A percentile compares a stretch with the other conserved stretches of the same genome.
Conservation (phyloP, 2,329 filamentous ascomycete genomes). For the Akanthomyces muscarius region DNA sequence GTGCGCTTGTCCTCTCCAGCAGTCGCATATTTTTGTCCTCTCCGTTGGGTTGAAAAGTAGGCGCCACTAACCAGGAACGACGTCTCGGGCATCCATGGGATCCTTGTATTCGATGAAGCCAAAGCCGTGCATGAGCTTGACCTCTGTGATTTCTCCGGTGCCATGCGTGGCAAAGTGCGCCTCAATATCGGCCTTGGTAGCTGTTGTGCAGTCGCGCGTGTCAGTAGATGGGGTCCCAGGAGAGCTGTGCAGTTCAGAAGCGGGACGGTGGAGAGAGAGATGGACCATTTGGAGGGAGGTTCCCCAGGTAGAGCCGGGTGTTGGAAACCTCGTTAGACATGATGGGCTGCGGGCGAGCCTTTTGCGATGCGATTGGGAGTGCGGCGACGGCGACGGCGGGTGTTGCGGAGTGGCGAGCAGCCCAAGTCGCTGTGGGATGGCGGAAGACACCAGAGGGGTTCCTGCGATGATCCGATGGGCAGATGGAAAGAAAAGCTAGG, state of each 20-base stretch:
- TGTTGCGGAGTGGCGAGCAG: background rate
- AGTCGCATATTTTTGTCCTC: background rate
- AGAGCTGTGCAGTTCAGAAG: background rate
- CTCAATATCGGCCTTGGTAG: slow-evolving; percentile 96
- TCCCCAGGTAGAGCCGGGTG: slow-evolving; percentile 94
- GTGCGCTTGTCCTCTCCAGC: background rate
- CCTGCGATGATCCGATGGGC: background rate
- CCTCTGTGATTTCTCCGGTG: slow-evolving; percentile 95
- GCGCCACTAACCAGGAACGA: slow-evolving; percentile 79
- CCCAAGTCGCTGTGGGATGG: background rate
- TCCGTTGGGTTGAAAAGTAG: background rate
- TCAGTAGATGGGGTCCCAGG: slow-evolving; percentile 37
- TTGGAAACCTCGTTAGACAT: slow-evolving; percentile 82
- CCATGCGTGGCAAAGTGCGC: slow-evolving; percentile 93
- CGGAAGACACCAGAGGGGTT: background rate
- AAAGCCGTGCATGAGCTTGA: slow-evolving; percentile 99
- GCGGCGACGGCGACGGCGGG: background rate
- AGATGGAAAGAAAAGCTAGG: slow-evolving; percentile 17
- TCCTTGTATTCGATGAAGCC: slow-evolving; percentile 99
- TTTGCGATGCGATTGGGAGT: background rate
- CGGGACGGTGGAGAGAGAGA: slow-evolving; percentile 21
- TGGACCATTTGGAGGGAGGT: slow-evolving; percentile 91
- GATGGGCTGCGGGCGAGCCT: slow-evolving; percentile 31
- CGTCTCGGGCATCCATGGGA: slow-evolving; percentile 94
- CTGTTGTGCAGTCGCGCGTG: slow-evolving; percentile 49